These are phyloP conservation scores for Globisporangium irregulare DNA, from an alignment of 352 stramenopile species.

Conservation along the genomic window DNA sequence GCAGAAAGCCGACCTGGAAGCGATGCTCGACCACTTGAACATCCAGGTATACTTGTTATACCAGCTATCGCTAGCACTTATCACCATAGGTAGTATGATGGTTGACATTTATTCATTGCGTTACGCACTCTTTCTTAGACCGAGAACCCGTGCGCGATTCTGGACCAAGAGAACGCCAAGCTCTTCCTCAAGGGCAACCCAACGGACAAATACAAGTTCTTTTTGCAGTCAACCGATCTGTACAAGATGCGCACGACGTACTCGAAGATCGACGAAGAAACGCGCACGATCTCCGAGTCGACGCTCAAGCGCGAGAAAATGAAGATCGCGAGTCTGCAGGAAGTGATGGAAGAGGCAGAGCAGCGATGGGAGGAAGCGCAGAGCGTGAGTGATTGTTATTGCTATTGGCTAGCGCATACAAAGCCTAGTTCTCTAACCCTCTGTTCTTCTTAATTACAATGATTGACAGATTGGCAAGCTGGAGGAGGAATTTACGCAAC, in stretches of 20 bases:
- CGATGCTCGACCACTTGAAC: conserved; percentile 93
- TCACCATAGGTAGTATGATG: too few species aligned
- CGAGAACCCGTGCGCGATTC: conserved; percentile 96
- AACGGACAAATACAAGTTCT: conserved; percentile 97
- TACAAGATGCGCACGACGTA: conserved; percentile 89
- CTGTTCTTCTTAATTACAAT: conserved; percentile 5
- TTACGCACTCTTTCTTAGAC: conserved; percentile 33
- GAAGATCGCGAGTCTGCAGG: conserved; percentile 55
- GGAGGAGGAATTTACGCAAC: conserved; percentile 61
- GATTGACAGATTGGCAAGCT: conserved; percentile 59
- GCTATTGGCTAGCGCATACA: neutral
- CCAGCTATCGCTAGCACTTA: too few species aligned
- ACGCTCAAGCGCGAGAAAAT: conserved; percentile 59
- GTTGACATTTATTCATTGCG: neutral
- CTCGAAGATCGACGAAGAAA: conserved; percentile 85
- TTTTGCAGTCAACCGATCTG: conserved; percentile 95
- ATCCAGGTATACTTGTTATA: conserved; percentile 42
- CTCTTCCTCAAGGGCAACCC: conserved; percentile 95
- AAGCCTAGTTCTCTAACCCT: neutral
- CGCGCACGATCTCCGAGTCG: conserved; percentile 53
- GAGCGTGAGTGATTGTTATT: conserved; percentile 35
- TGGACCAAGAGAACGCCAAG: conserved; percentile 98
- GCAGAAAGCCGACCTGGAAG: conserved; percentile 90
- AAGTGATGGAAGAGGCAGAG: conserved; percentile 61
- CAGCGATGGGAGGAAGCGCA: conserved; percentile 76